Evolutionary conservation across 1,284 basidiomycete genomes (phyloP), one percentile per base, ranked within the genome.

Genomic region (Marasmius tenuissimus): DNA sequence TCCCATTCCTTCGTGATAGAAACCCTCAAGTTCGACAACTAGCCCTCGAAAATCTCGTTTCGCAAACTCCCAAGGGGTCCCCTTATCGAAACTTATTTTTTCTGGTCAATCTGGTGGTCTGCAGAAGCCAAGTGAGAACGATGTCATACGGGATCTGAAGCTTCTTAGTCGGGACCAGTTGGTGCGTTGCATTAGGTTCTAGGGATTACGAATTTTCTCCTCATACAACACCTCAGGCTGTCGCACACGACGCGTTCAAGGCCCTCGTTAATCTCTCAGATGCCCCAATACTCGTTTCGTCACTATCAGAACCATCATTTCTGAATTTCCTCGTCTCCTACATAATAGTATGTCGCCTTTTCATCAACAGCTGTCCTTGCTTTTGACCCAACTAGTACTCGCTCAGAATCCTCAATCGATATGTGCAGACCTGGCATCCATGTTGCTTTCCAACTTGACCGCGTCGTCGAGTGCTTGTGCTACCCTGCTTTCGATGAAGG

Each of bases 381-480:
- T 53, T 35, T 55, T 51, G 65, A 57, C 39, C 5, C 11, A 14
- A 49, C 48, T 18, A 38, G 20, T 59, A 47, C 54, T 54, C 56
- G 60, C 20, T 6, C 68, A 97, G 96, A 92, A 97, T 75, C 90
- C 93, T 6, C 86, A 92, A 64, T 91, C 96, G 4, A 87, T 93
- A 58, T 87, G 98, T 18, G 94, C 96, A 37, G 97, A 98, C 77
- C 85, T 98, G 10, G 95, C 96, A 1, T 88, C 94, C 37, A 99
- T 99, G 97, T 83, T 99, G 1, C 84, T 99, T 6, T 98, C 96
- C 18, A 99, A 99, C 76, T 80, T 98, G 49, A 94, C 95, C 14
- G 86, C 93, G 12, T 88, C 93, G 58, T 83, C 93, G 4, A 78
- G 84, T 0, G 84, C 92, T 55, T 90, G 91, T 65, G 79, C 86